phyloP scores from a whole-genome alignment of 23 red algal species.

The Agarophyton chilense region DNA sequence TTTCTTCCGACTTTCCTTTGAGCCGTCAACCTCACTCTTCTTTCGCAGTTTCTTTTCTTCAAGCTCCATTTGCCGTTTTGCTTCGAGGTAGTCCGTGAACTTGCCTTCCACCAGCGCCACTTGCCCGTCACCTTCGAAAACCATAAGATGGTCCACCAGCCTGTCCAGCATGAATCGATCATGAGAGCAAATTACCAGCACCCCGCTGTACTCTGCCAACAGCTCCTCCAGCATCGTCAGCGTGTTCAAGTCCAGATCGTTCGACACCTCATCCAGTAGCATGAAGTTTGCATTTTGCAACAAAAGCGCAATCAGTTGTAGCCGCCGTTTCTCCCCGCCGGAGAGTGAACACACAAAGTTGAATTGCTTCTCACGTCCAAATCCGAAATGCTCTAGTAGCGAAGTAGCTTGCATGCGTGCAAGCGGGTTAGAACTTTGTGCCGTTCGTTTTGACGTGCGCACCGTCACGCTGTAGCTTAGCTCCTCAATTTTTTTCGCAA shows the following conservation, averaged over 20 bases:
- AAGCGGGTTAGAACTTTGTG: constrained; percentile 16
- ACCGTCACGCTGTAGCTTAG: constrained; percentile 41
- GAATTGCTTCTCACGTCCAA: constrained; percentile 54
- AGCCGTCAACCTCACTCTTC: background rate
- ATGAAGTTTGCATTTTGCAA: constrained; percentile 75
- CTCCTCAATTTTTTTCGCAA: constrained; percentile 42
- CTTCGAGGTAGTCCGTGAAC: constrained; percentile 80
- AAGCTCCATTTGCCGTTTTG: constrained; percentile 4
- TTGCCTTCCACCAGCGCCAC: constrained; percentile 64
- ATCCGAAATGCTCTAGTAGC: constrained; percentile 76
- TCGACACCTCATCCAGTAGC: constrained; percentile 82
- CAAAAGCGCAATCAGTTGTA: constrained; percentile 76
- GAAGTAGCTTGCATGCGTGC: constrained; percentile 43
- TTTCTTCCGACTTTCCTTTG: background rate
- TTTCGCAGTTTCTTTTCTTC: constrained; percentile 32
- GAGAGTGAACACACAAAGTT: constrained; percentile 63
- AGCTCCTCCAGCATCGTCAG: constrained; percentile 79
- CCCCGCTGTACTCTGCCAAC: constrained; percentile 53
- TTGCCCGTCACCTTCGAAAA: constrained; percentile 74
- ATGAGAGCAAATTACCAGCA: constrained; percentile 80
- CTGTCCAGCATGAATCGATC: constrained; percentile 87
- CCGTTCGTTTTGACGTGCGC: background rate
- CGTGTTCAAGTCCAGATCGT: constrained; percentile 86
- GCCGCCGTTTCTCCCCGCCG: constrained; percentile 77
- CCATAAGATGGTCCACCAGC: constrained; percentile 77